A percentile compares a stretch with the other conserved stretches of the same genome.
Conservation (phyloP, 2,329 filamentous ascomycete genomes). For the Ascochyta lentis region DNA sequence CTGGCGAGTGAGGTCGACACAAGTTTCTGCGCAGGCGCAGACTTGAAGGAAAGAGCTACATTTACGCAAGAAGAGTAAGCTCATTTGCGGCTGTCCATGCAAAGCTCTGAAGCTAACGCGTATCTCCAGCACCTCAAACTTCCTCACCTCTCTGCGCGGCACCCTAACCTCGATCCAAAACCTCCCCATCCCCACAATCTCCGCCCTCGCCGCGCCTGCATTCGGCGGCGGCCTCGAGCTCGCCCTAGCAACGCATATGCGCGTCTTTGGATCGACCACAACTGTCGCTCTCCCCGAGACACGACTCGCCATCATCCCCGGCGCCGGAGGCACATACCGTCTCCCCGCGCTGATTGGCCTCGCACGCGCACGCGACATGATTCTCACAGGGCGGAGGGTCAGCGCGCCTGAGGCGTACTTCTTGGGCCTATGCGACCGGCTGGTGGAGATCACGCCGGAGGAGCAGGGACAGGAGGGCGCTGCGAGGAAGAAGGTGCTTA, state of each 20-base stretch:
- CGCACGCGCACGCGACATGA: conserved; percentile 82
- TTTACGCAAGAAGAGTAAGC: conserved; percentile 80
- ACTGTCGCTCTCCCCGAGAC: conserved; percentile 88
- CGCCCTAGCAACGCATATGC: conserved; percentile 86
- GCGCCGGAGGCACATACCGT: conserved; percentile 89
- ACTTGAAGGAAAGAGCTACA: conserved; percentile 83
- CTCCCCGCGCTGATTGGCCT: conserved; percentile 82
- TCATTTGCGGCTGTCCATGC: neutral
- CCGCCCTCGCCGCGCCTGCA: conserved; percentile 82
- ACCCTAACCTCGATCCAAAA: conserved; percentile 76
- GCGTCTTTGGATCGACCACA: conserved; percentile 82
- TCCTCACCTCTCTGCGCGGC: conserved; percentile 76
- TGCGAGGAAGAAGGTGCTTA: conserved; percentile 72
- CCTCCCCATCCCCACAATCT: conserved; percentile 88
- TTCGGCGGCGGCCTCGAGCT: conserved; percentile 94
- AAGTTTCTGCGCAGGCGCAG: conserved; percentile 92
- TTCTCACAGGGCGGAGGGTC: conserved; percentile 88
- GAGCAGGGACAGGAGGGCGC: conserved; percentile 57
- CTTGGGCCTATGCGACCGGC: conserved; percentile 84
- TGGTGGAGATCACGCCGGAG: conserved; percentile 77
- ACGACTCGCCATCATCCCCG: conserved; percentile 89
- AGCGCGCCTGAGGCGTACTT: conserved; percentile 87
- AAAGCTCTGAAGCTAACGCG: conserved; percentile 16
- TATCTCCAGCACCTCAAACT: conserved; percentile 72
- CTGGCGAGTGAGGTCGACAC: conserved; percentile 84